Base-by-base conservation (phyloP, 805 yeast species). In the Nakazawaea ernobii region DNA sequence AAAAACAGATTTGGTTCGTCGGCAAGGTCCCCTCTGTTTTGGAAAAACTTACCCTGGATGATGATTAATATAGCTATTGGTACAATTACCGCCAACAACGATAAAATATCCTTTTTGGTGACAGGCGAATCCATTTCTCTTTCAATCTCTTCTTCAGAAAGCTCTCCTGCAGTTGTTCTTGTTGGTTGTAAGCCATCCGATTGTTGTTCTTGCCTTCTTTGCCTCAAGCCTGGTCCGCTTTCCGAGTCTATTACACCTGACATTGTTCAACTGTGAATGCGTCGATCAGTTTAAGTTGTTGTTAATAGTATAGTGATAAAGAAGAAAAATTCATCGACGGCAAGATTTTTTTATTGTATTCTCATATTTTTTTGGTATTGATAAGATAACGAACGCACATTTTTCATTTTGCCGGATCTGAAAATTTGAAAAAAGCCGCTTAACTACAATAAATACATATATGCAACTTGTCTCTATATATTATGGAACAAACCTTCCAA, bases 51-150 rank as follows among this genome's bases (percentile, higher is more conserved):
- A 9, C 47, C 50, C 39, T 48, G 50, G 8, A 48, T n/a, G n/a
- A 39, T 14, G 13, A 48, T 33, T 28, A 48, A 39, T 8, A 48
- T 26, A n/a, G 37, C 44, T 20, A 48, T 13, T 6, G 50, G 50
- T 13, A 43, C 33, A 26, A 48, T 28, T 0, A 48, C 47, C 6
- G 44, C 44, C n/a, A 48, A 28, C 26, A 48, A 43, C 4, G 44
- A 39, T 13, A 48, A 43, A 14, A 43, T 29, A 29, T 48, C 50
- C 9, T 30, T 32, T 20, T 17, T 32, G 11, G 47, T 48, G 37
- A 48, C 29, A 11, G 50, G 50, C 11, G 50, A 29, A 29, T 48
- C 44, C 47, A 43, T 42, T 20, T 26, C 47, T 35, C 27, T 39
- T 24, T 27, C 40, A 10, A 48, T 39, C 32, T 48, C 50, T 27